phyloP scores from a whole-genome alignment of 2,329 filamentous ascomycete genomes.

The Colletotrichum sp. region DNA sequence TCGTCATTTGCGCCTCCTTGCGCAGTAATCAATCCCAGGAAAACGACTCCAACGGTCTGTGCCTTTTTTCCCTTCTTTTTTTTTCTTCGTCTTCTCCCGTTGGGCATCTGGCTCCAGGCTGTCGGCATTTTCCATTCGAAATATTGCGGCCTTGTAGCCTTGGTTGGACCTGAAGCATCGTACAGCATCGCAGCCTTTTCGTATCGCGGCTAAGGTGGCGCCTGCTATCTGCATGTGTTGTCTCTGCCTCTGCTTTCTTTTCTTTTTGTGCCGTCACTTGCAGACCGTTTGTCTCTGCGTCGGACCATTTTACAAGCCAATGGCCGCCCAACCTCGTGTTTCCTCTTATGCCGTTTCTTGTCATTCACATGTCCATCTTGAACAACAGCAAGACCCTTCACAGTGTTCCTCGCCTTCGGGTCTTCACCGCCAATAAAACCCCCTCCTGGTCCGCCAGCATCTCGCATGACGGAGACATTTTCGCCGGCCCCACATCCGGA shows the following conservation, averaged over 20 bases:
- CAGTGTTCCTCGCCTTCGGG: not conserved
- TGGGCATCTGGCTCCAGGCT: not conserved
- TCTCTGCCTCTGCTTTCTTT: not conserved
- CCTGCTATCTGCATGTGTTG: not conserved
- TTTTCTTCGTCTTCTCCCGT: not conserved
- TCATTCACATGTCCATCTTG: not conserved
- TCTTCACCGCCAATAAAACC: not conserved
- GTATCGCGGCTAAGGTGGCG: not conserved
- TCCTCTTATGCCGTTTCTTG: not conserved
- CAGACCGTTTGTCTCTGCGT: conserved; percentile 4
- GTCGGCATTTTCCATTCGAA: not conserved
- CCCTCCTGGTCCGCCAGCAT: not conserved
- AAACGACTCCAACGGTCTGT: conserved; percentile 9
- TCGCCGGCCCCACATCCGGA: conserved; percentile 2
- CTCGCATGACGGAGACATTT: conserved; percentile 2
- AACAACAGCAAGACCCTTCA: not conserved
- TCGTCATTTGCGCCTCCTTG: conserved; percentile 14
- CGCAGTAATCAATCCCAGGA: conserved; percentile 8
- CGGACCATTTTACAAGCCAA: not conserved
- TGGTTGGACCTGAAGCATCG: not conserved
- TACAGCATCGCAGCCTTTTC: not conserved
- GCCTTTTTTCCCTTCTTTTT: not conserved
- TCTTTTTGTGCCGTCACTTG: not conserved
- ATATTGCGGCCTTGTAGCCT: not conserved
- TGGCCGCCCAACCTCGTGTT: not conserved